Conservation (phyloP, 805 yeast genomes). For the Yamadazyma paraphyllophila region DNA sequence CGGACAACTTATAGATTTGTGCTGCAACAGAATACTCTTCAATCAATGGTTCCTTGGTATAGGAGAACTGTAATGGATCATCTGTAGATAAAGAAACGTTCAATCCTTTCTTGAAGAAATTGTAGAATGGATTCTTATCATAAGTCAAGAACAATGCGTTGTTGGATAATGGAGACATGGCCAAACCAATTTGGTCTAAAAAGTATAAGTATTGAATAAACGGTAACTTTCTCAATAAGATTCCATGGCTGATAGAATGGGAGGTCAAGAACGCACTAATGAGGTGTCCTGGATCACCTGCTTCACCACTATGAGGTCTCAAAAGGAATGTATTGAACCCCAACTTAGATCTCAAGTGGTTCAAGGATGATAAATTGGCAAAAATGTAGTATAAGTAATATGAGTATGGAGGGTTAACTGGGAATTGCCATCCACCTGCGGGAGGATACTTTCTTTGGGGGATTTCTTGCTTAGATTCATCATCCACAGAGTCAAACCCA, state of each 20-base stretch:
- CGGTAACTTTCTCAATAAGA: constrained; percentile 87
- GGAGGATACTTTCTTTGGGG: constrained; percentile 79
- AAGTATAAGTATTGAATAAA: constrained; percentile 91
- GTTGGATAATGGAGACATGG: constrained; percentile 97
- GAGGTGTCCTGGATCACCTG: constrained; percentile 99
- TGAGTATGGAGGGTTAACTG: constrained; percentile 94
- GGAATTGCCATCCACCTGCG: constrained; percentile 78
- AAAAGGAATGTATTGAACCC: constrained; percentile 88
- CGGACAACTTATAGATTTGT: constrained; percentile 89
- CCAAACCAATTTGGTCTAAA: constrained; percentile 92
- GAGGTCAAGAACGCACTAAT: constrained; percentile 85
- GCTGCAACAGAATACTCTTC: constrained; percentile 99
- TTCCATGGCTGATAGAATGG: constrained; percentile 95
- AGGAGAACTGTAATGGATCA: constrained; percentile 96
- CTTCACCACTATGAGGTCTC: constrained; percentile 98
- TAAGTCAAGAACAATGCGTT: constrained; percentile 94
- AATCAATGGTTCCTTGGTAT: constrained; percentile 94
- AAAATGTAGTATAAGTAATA: constrained; percentile 88
- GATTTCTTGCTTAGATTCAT: constrained; percentile 89
- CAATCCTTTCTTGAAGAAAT: constrained; percentile 88
- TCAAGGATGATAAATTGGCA: constrained; percentile 82
- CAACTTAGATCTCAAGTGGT: constrained; percentile 73
- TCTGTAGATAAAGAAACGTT: constrained; percentile 94
- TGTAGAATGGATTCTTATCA: constrained; percentile 93
- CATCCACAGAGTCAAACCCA: constrained; percentile 98